These are phyloP conservation scores for Chaetothyriales sp. DNA, from an alignment of 2,329 filamentous ascomycete genomes.

Conservation along the genomic window DNA sequence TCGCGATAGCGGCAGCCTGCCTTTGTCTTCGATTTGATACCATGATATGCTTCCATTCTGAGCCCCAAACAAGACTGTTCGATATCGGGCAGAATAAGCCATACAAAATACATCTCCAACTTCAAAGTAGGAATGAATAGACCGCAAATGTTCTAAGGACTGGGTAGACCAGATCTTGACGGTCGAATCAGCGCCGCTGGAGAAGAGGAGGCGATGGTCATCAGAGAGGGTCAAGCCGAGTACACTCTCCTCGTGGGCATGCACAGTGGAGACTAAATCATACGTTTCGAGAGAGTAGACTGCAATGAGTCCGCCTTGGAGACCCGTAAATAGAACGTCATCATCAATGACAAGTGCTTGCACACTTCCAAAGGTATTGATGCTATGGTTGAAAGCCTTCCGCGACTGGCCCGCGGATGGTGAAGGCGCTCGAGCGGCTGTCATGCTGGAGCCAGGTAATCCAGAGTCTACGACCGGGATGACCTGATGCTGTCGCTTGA, in stretches of 20 bases:
- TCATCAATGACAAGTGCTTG: conserved; percentile 71
- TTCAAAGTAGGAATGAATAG: conserved; percentile 86
- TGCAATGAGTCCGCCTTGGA: conserved; percentile 84
- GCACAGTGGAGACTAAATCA: conserved; percentile 61
- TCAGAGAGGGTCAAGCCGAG: conserved; percentile 70
- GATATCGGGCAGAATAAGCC: conserved; percentile 65
- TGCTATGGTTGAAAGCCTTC: conserved; percentile 12
- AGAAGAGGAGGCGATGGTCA: conserved; percentile 67
- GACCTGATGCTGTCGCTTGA: not conserved
- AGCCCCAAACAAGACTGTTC: conserved; percentile 79
- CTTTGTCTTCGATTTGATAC: conserved; percentile 60
- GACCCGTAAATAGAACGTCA: conserved; percentile 75
- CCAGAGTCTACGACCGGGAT: not conserved
- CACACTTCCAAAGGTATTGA: conserved; percentile 21
- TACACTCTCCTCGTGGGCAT: conserved; percentile 84
- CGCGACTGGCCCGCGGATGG: not conserved
- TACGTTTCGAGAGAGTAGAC: conserved; percentile 84
- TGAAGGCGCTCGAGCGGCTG: not conserved
- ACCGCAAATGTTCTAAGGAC: conserved; percentile 61
- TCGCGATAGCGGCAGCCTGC: conserved; percentile 19
- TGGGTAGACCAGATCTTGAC: conserved; percentile 85
- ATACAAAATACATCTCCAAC: conserved; percentile 93
- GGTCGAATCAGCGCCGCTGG: conserved; percentile 82
- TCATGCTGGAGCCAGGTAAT: not conserved
- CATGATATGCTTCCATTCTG: conserved; percentile 57